Evolutionary conservation across 306 rosid genomes (phyloP).

Genomic region (Vigna unguiculata): DNA sequence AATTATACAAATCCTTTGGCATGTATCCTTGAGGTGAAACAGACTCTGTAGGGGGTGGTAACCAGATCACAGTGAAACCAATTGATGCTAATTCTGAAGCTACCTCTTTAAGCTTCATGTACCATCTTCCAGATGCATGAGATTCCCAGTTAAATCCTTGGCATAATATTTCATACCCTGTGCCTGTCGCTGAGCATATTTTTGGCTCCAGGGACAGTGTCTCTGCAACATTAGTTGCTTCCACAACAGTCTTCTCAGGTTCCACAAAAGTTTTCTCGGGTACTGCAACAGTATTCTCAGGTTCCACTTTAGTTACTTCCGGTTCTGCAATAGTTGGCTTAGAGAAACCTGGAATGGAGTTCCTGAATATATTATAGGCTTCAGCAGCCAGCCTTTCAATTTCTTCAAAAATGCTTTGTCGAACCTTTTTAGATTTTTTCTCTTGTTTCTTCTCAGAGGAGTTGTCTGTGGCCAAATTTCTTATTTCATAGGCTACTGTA

Average conservation of each 20-base stretch:
- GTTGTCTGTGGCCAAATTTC: constrained; percentile 60
- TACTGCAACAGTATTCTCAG: constrained; percentile 18
- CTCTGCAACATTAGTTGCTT: constrained; percentile 24
- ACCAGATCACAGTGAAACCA: constrained; percentile 85
- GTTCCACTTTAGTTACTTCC: constrained; percentile 40
- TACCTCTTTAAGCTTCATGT: constrained; percentile 68
- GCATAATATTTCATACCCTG: constrained; percentile 84
- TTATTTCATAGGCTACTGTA: constrained; percentile 66
- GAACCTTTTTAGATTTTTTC: constrained; percentile 63
- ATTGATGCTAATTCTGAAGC: constrained; percentile 70
- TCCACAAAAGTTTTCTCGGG: neutral
- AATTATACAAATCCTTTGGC: constrained; percentile 88
- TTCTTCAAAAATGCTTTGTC: constrained; percentile 70
- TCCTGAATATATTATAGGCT: constrained; percentile 81
- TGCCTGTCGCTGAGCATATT: constrained; percentile 67
- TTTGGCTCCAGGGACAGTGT: constrained; percentile 30
- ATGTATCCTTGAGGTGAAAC: constrained; percentile 93
- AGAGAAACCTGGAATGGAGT: constrained; percentile 56
- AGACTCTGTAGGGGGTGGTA: constrained; percentile 94
- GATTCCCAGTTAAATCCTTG: constrained; percentile 98
- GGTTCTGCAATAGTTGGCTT: constrained; percentile 52
- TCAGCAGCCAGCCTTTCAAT: constrained; percentile 87
- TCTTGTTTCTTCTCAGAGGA: constrained; percentile 55
- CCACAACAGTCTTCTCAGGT: neutral
- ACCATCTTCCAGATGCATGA: constrained; percentile 84